Percentiles rank a stretch among this genome's conserved stretches.
These are phyloP conservation scores for Hyaloperonospora arabidopsidis DNA, from an alignment of 352 stramenopile genomes.

Conservation along the genomic window DNA sequence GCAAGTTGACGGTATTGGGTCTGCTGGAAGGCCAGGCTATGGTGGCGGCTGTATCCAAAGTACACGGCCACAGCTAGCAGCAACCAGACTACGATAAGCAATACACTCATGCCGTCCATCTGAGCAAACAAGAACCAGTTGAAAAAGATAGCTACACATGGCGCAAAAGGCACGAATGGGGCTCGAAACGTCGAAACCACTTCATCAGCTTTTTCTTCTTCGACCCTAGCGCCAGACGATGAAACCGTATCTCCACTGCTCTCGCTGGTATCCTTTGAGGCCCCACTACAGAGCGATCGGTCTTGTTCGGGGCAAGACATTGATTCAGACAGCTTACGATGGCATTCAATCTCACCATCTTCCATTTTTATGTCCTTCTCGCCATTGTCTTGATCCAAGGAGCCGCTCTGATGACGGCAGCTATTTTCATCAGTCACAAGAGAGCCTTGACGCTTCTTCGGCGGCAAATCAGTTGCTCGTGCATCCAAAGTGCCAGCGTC, in stretches of 20 bases:
- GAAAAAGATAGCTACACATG: constrained; percentile 81
- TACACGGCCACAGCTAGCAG: constrained; percentile 59
- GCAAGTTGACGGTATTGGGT: constrained; percentile 48
- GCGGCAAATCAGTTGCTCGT: constrained; percentile 17
- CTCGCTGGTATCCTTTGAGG: constrained; percentile 11
- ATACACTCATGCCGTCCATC: constrained; percentile 56
- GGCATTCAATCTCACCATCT: constrained; percentile 1
- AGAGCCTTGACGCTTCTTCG: constrained; percentile 20
- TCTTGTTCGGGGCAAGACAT: constrained; percentile 10
- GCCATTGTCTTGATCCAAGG: constrained; percentile 14
- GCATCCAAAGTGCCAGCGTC: constrained; percentile 9
- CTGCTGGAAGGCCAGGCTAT: constrained; percentile 66
- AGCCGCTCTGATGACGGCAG: constrained; percentile 16
- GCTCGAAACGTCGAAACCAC: constrained; percentile 46
- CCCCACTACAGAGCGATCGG: background rate
- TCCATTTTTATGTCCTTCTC: constrained; percentile 4
- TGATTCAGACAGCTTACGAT: constrained; percentile 3
- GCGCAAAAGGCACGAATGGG: constrained; percentile 65
- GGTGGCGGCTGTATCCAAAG: constrained; percentile 60
- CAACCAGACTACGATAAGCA: constrained; percentile 63
- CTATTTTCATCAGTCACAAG: background rate
- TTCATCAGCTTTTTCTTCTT: constrained; percentile 29
- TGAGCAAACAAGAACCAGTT: constrained; percentile 85
- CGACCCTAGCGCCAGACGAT: constrained; percentile 4
- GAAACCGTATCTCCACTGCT: constrained; percentile 18